A percentile compares a stretch with the other conserved stretches of the same genome.
These are phyloP conservation scores for Pulveroboletus sp. DNA, from an alignment of 768 basidiomycete genomes.

Conservation along the genomic window DNA sequence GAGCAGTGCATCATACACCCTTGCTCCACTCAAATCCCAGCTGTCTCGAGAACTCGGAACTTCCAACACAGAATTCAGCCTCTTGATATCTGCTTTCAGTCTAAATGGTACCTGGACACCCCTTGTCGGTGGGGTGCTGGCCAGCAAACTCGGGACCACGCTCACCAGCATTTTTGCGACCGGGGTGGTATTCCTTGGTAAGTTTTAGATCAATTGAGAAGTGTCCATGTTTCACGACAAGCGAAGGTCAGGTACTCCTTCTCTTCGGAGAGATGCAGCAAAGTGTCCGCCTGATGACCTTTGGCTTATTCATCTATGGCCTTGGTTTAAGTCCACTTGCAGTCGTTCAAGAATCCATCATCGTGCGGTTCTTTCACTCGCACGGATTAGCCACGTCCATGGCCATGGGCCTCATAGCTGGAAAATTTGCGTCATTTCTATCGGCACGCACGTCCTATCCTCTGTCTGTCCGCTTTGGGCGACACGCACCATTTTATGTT, in stretches of 20 bases:
- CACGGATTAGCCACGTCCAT: constrained; percentile 74
- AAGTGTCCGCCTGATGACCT: constrained; percentile 63
- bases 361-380: constrained; percentile 75
- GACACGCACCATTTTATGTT: constrained; percentile 71
- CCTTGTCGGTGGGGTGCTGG: constrained; percentile 68
- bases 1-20: constrained; percentile 62
- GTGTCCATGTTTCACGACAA: constrained; percentile 5
- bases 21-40: constrained; percentile 75
- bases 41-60: constrained; percentile 67
- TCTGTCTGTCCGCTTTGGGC: constrained; percentile 62
- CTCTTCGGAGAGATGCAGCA: constrained; percentile 59
- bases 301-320: constrained; percentile 78
- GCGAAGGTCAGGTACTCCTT: constrained; percentile 59
- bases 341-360: constrained; percentile 81
- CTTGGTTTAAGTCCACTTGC: constrained; percentile 76
- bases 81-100: constrained; percentile 73
- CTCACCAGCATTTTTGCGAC: constrained; percentile 71
- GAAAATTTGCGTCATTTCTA: constrained; percentile 74
- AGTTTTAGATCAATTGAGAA: constrained; percentile 4
- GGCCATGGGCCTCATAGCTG: constrained; percentile 79
- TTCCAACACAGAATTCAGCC: constrained; percentile 71
- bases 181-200: constrained; percentile 61
- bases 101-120: constrained; percentile 78
- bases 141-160: constrained; percentile 68
- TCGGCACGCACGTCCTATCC: constrained; percentile 75